Evolutionary conservation across 306 rosid species (phyloP).

Genomic region (Fagus sylvatica): DNA sequence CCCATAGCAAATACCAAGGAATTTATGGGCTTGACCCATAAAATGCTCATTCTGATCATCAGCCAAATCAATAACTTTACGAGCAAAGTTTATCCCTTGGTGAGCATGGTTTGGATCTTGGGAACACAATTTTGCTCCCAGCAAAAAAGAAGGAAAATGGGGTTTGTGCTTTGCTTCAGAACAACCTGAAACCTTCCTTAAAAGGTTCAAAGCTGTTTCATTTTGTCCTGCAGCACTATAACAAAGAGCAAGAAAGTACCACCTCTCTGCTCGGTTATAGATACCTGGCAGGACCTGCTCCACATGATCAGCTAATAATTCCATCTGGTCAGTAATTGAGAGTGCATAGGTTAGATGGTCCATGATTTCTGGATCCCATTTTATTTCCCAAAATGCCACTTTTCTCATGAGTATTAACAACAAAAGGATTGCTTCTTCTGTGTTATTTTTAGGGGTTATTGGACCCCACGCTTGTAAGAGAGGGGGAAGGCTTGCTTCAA

Average conservation of each 20-base stretch:
- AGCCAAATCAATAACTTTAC: slow-evolving; percentile 45
- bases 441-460: slow-evolving; percentile 51
- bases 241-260: slow-evolving; percentile 94
- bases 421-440: slow-evolving; percentile 81
- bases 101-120: slow-evolving; percentile 48
- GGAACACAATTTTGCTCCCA: slow-evolving; percentile 75
- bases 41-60: slow-evolving; percentile 58
- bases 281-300: slow-evolving; percentile 84
- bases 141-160: slow-evolving; percentile 65
- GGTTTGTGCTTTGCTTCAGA: slow-evolving; percentile 63
- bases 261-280: slow-evolving; percentile 63
- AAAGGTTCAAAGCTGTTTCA: slow-evolving; percentile 71
- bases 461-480: slow-evolving; percentile 54
- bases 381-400: slow-evolving; percentile 55
- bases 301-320: slow-evolving; percentile 63
- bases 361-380: slow-evolving; percentile 74
- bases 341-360: slow-evolving; percentile 84
- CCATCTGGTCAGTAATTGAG: slow-evolving; percentile 66
- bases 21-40: slow-evolving; percentile 50
- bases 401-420: slow-evolving; percentile 63
- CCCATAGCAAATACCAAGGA: slow-evolving; percentile 79
- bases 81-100: slow-evolving; percentile 60
- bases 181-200: slow-evolving; percentile 70
- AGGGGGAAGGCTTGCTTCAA: slow-evolving; percentile 64
- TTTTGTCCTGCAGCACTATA: slow-evolving; percentile 69